Evolutionary conservation across 1,284 basidiomycete genomes (phyloP), one percentile per base, ranked within the genome.

Genomic region (Irpex sp.): DNA sequence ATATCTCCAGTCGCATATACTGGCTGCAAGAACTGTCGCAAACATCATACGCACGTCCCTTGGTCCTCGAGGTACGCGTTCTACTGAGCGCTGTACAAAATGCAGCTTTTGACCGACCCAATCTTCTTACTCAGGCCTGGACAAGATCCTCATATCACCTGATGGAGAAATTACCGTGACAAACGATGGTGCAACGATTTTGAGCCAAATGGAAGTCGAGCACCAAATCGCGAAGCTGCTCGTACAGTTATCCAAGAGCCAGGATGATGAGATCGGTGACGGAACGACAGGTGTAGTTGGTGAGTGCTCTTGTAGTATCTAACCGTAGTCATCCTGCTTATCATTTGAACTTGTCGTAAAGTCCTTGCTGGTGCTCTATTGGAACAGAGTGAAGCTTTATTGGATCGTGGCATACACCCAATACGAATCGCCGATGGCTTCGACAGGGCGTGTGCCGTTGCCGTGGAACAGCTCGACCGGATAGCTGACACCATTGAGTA

Each of bases 91-190:
- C 21, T 37, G 19, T 59, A 19, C 17, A 49, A 52, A n/a, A 40
- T 37, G 26, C 52, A 15, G 40, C 58, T 34, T 36, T 52, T 52
- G 63, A 40, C 40, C 44, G 19, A 49, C 31, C 60, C 7, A 19
- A 19, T 52, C 17, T 26, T 8, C 31, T 34, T 48, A 11, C 58
- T 34, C 67, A 94, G 96, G 97, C 57, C 86, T 99, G 64, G 97
- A 99, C 85, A 99, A 99, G 87, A 98, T 99, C 76, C 86, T 99
- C 73, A 98, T 99, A 74, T 96, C 94, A 49, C 91, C 96, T 34
- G 97, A 99, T 81, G 97, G 97, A 58, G 97, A 99, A 73, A 99
- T 99, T 72, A 98, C 96, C 57, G 97, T 99, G 55, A 98, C 97
- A 19, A 99, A 99, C 78, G 97, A 99, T 79, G 97, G 97, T 58